Evolutionary conservation across 768 basidiomycete genomes (phyloP), one percentile per base, ranked within the genome.

Genomic region (Trametes gibbosa): DNA sequence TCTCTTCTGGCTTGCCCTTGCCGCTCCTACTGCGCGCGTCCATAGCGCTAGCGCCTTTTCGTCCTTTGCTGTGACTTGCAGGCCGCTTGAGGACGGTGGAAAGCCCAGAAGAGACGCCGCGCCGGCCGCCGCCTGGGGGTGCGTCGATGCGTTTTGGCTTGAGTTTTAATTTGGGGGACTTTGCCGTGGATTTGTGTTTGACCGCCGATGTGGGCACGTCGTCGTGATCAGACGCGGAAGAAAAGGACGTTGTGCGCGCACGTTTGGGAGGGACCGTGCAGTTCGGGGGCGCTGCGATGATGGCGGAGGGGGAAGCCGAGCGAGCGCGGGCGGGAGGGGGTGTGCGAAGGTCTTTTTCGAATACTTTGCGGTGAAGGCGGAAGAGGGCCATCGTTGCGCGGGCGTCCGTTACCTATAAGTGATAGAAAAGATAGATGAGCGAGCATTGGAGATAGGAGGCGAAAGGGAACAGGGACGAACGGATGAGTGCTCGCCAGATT

Each of bases 361-460:
- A 98, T 47, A 84, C 79, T 51, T 84, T 85, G 65, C 89, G 86
- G 71, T 95, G 81, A 17, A 95, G 68, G 7, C 94, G 81, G 71
- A 90, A 98, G 39, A 98, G 77, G 0, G 93, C 95, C 93, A 99
- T 97, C 0, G 95, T 91, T 0, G 95, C 96, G 51, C 95, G 82
- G 0, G 95, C 94, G 70, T 98, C 95, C 17, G 84, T 90, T 5
- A 98, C 86, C 95, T 97, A 58, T 7, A 12, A 24, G 12, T 8
- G 34, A 16, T 24, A 47, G 58, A 23, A 42, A 52, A 45, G 39
- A 25, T 17, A 2, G 52, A 24, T 42, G 49, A 23, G 61, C 24
- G 41, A 42, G 1, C 39, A 34, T 29, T 39, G 43, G 59, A 23
- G 13, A 46, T 24, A 40, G 35, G 17, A 19, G 17, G 42, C n/a